phyloP scores from a whole-genome alignment of 169 alveolate species.

The Condylostoma magnum region DNA sequence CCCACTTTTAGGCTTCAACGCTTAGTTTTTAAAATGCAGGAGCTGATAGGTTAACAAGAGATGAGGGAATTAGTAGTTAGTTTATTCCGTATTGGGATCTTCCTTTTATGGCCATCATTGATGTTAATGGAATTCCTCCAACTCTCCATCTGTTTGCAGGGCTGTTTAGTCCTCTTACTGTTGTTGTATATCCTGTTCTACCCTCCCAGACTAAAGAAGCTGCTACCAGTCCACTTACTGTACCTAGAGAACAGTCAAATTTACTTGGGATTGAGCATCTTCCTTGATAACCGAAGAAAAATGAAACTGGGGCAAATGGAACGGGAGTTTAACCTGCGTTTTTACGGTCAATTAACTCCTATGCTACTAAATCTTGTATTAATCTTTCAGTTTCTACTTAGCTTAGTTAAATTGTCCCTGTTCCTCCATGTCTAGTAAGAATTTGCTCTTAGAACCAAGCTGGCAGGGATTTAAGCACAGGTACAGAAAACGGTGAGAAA shows the following conservation, averaged over 20 bases:
- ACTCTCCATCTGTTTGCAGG: slow-evolving; percentile 91
- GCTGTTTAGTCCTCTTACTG: slow-evolving; percentile 92
- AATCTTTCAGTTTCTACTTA: slow-evolving; percentile 94
- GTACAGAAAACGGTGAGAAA: slow-evolving; percentile 92
- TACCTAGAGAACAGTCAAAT: slow-evolving; percentile 94
- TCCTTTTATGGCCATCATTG: slow-evolving; percentile 43
- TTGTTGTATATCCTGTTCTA: slow-evolving; percentile 91
- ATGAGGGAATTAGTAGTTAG: slow-evolving; percentile 89
- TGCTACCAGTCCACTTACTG: slow-evolving; percentile 95
- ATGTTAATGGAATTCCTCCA: slow-evolving; percentile 89
- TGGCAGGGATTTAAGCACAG: slow-evolving; percentile 91
- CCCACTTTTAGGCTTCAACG: slow-evolving; percentile 80
- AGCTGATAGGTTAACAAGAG: slow-evolving; percentile 89
- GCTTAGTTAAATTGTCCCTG: slow-evolving; percentile 64
- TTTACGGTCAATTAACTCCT: slow-evolving; percentile 90
- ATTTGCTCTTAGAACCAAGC: slow-evolving; percentile 91
- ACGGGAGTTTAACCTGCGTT: slow-evolving; percentile 89
- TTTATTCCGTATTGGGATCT: slow-evolving; percentile 66
- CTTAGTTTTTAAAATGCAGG: slow-evolving; percentile 71
- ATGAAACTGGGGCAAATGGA: slow-evolving; percentile 93
- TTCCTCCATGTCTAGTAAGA: slow-evolving; percentile 66
- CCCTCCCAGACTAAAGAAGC: slow-evolving; percentile 90
- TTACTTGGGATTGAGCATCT: slow-evolving; percentile 97
- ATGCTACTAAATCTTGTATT: slow-evolving; percentile 91
- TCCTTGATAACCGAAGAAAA: slow-evolving; percentile 98